phyloP scores from a whole-genome alignment of 345 rosid species.

The Eutrema japonicum region DNA sequence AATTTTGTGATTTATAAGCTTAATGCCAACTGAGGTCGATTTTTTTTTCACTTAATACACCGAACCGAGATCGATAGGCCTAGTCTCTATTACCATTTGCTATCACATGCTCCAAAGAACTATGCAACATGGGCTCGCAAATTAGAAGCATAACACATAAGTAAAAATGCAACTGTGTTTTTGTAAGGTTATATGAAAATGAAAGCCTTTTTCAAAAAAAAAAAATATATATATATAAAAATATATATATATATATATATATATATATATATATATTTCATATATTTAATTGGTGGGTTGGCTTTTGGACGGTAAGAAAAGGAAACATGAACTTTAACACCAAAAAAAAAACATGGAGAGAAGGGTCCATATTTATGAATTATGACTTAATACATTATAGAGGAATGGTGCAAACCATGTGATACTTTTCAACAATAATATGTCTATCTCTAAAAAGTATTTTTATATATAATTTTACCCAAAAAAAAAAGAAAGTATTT shows the following conservation, averaged over 20 bases:
- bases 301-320: conserved; percentile 37
- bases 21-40: neutral
- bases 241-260: no score
- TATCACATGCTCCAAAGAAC: neutral
- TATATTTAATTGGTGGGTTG: conserved; percentile 22
- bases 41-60: neutral
- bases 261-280: no score
- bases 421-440: conserved; percentile 21
- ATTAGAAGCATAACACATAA: neutral
- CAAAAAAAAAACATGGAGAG: conserved; percentile 31
- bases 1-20: no score
- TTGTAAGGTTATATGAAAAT: no score
- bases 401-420: conserved; percentile 47
- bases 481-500: no score
- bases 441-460: conserved; percentile 12
- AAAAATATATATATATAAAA: no score
- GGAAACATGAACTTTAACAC: conserved; percentile 11
- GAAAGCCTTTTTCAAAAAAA: no score
- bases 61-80: neutral
- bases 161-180: neutral
- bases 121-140: neutral
- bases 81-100: neutral
- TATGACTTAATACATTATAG: conserved; percentile 36
- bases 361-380: conserved; percentile 40
- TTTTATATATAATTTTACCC: no score